These are phyloP conservation scores for Xerocomellus chrysenteron DNA, from an alignment of 768 basidiomycete species.

Conservation along the genomic window DNA sequence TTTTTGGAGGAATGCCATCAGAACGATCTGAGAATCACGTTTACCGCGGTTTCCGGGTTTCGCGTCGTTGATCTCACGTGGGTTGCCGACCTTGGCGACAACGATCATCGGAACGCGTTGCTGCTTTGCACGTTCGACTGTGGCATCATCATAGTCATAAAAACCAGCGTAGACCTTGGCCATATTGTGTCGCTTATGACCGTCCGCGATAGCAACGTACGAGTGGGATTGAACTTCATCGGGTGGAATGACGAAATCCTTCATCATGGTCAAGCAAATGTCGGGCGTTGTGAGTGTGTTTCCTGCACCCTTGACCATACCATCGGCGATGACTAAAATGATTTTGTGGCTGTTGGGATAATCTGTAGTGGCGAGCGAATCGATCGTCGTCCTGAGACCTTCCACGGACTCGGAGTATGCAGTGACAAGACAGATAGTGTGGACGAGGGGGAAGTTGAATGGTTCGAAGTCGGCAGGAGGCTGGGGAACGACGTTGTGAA, in stretches of 20 bases:
- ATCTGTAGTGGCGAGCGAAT: constrained; percentile 96
- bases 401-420: constrained; percentile 98
- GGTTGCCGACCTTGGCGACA: constrained; percentile 95
- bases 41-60: constrained; percentile 99
- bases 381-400: constrained; percentile 95
- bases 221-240: constrained; percentile 91
- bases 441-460: constrained; percentile 91
- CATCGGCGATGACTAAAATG: constrained; percentile 94
- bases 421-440: constrained; percentile 94
- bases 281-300: constrained; percentile 90
- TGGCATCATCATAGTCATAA: constrained; percentile 91
- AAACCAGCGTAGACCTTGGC: constrained; percentile 98
- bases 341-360: constrained; percentile 98
- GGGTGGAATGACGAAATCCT: constrained; percentile 77
- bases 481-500: constrained; percentile 87
- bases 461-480: constrained; percentile 90
- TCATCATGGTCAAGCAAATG: constrained; percentile 96
- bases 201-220: constrained; percentile 98
- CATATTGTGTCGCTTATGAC: constrained; percentile 99
- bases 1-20: constrained; percentile 98
- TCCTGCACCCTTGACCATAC: constrained; percentile 96
- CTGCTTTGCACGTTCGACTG: constrained; percentile 88
- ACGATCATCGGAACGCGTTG: constrained; percentile 95
- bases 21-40: constrained; percentile 95
- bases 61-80: constrained; percentile 78